A percentile compares a stretch with the other conserved stretches of the same genome.
Conservation (phyloP, 176 grass and related monocot genomes). For the Triticum turgidum region DNA sequence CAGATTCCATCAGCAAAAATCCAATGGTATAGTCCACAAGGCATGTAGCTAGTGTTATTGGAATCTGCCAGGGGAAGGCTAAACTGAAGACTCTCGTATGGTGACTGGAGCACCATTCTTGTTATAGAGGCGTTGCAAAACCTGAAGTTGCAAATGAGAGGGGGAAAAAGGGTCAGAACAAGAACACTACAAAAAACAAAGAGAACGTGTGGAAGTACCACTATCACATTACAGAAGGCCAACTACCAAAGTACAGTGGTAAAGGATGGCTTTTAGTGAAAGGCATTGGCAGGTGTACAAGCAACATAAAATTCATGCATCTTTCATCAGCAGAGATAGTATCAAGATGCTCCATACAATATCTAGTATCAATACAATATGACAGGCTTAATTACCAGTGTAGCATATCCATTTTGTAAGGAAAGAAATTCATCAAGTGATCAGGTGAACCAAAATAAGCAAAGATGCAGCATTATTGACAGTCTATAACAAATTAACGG, state of each 20-base stretch:
- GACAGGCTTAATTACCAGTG: background rate
- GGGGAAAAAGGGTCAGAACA: background rate
- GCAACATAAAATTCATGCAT: background rate
- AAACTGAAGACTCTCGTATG: constrained; percentile 10
- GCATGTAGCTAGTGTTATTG: constrained; percentile 32
- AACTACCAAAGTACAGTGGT: background rate
- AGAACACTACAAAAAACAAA: background rate
- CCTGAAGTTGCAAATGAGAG: constrained; percentile 22
- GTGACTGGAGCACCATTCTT: constrained; percentile 5
- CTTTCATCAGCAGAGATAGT: background rate
- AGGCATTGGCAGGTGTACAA: background rate
- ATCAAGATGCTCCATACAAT: background rate
- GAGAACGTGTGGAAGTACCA: background rate
- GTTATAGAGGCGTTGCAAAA: constrained; percentile 60
- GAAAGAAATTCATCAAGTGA: background rate
- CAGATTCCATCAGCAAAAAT: constrained; percentile 25
- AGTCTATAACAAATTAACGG: background rate
- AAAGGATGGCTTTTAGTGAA: background rate
- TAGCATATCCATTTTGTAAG: background rate
- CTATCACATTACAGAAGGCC: background rate
- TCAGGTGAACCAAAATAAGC: background rate
- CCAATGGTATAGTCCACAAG: constrained; percentile 3
- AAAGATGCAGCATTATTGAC: background rate
- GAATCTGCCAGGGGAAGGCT: background rate
- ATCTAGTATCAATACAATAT: background rate